Evolutionary conservation across 2,329 filamentous ascomycete species (phyloP), one percentile per base, ranked within the genome.

Genomic region (Botryotinia convoluta): DNA sequence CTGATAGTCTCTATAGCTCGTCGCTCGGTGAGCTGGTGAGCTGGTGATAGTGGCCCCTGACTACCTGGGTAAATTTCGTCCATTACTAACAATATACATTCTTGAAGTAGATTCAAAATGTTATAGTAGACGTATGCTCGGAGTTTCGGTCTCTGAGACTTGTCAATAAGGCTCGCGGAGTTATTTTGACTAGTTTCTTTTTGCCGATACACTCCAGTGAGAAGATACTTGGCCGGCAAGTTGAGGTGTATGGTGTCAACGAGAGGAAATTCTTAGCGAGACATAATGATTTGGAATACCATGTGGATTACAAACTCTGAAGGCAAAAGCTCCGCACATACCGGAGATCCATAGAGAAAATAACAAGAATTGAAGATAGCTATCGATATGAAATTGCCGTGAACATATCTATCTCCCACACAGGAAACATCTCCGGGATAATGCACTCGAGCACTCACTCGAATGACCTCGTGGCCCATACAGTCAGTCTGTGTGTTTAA

Each of bases 401-500:
- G 9, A 54, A 29, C 32, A 32, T 32, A 14, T 57, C 45, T 10
- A 42, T 68, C 9, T 57, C 48, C 48, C 14, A 42, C 39, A 54
- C 26, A n/a, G 32, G 29, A 8, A 32, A 42, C 3, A 57, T 42
- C 48, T 57, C 48, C 18, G 48, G 16, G 65, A 20, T 18, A 42
- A 42, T 5, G 48, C 35, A 57, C n/a, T 59, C 65, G 48, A 69
- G 37, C 65, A 69, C 65, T 39, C 51, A 68, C 45, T 57, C 35
- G 35, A 68, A 39, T 20, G n/a, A 22, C 65, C 48, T 57, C 65
- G 37, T 42, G 29, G 35, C n/a, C n/a, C 18, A 16, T 32, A 57
- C 29, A 7, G 51, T 69, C 29, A 7, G 51, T 69, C 65, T 69
- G 65, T 69, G 65, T 57, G 51, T 32, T 32, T 69, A 42, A 44